Evolutionary conservation across 768 basidiomycete genomes (phyloP), one percentile per base, ranked within the genome.

Genomic region (Royoungia palumana): DNA sequence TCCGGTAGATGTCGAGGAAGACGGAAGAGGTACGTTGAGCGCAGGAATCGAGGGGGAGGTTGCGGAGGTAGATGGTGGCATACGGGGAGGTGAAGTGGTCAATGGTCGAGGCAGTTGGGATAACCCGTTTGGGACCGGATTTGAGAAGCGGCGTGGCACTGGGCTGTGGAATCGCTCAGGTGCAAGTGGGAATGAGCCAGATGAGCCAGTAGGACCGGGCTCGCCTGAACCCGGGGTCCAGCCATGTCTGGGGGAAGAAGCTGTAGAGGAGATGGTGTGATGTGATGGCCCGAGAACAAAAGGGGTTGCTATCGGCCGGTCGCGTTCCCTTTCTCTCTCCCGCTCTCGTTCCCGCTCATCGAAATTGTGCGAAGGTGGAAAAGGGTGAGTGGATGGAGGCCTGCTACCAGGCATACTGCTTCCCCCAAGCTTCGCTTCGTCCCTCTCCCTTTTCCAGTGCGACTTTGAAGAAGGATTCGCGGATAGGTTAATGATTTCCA

Each of bases 261-360:
- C 55, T 34, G 68, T 60, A 14, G 67, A 65, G 19, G 60, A 41
- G 17, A 70, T 66, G 30, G 61, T 54, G 24, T 66, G 65, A 44
- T 77, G 73, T 25, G 75, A 72, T 6, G 78, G 73, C 7, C 68
- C 71, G 65, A 82, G 75, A 8, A 73, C 76, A 55, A 82, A 83
- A 3, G 80, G 76, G 35, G 74, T 77, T 6, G 79, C 72, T 39
- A 76, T 62, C 2, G 77, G 77, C 47, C 81, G 70, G 45, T 83
- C 81, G 32, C 74, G 71, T 14, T 77, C 77, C 36, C 78, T 76
- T 42, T 75, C 70, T 41, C 69, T 55, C 4, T 61, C 59, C 13
- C 59, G 27, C 3, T 61, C 60, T 20, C 57, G 45, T 27, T 62
- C 62, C n/a, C 63, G 63, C 12, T 64, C 63, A 35, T 65, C 63